Evolutionary conservation across 441 rosid species (phyloP).

Genomic region (Breynia disticha): DNA sequence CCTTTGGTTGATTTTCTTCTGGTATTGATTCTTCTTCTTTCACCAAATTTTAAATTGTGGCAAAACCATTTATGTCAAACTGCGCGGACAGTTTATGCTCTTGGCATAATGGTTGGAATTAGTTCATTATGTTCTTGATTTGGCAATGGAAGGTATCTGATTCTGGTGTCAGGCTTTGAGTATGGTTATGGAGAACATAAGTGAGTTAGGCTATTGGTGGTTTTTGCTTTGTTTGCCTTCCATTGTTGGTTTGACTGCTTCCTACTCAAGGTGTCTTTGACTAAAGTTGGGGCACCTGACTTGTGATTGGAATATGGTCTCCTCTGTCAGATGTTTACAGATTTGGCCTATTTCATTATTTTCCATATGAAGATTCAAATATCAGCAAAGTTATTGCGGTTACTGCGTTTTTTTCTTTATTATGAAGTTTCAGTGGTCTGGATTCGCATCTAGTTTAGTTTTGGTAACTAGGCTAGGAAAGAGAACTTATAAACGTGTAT

Average conservation of each 20-base stretch:
- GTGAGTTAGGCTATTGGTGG: conserved; percentile 9
- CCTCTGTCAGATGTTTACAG: conserved; percentile 18
- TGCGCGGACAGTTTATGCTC: conserved; percentile 9
- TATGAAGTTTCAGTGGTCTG: conserved; percentile 13
- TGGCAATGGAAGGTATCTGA: conserved; percentile 11
- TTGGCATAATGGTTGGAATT: conserved; percentile 9
- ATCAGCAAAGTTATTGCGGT: too few species aligned
- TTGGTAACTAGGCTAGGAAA: conserved; percentile 18
- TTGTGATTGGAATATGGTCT: conserved; percentile 16
- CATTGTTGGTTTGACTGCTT: conserved; percentile 11
- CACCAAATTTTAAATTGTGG: background rate
- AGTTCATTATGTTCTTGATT: background rate
- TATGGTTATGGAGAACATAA: conserved; percentile 1
- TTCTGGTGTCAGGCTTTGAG: conserved; percentile 6
- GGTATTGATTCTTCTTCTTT: background rate
- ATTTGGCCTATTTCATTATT: conserved; percentile 11
- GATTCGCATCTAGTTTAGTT: conserved; percentile 16
- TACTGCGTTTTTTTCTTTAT: background rate
- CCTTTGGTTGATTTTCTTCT: too few species aligned
- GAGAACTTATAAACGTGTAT: conserved; percentile 14
- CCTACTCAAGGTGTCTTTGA: conserved; percentile 12
- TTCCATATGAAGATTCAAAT: too few species aligned
- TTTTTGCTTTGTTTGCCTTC: conserved; percentile 10
- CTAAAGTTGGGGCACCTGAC: conserved; percentile 15
- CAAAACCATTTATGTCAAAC: conserved; percentile 3